These are phyloP conservation scores for Aspergillus taichungensis DNA, from an alignment of 495 filamentous ascomycete genomes.

Conservation along the genomic window DNA sequence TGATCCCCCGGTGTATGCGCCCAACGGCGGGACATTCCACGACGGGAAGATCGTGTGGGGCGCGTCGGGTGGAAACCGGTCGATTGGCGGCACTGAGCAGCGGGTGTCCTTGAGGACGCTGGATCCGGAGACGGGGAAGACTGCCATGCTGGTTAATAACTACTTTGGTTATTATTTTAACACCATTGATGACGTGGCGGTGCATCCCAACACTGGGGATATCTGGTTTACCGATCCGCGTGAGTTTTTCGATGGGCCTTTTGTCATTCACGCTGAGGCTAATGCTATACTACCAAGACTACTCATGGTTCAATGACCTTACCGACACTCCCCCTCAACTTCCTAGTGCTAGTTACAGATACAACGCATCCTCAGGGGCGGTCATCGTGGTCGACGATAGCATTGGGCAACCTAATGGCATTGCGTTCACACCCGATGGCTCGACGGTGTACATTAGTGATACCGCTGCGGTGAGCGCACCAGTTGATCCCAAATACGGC, in stretches of 20 bases:
- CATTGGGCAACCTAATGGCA: constrained; percentile 66
- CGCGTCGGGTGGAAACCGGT: constrained; percentile 16
- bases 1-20: constrained; percentile 27
- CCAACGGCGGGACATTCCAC: constrained; percentile 21
- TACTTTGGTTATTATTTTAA: constrained; percentile 26
- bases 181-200: constrained; percentile 15
- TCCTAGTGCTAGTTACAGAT: constrained; percentile 28
- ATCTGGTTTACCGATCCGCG: constrained; percentile 42
- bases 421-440: constrained; percentile 11
- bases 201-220: constrained; percentile 27
- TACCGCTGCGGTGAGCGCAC: constrained; percentile 2
- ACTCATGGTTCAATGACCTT: constrained; percentile 28
- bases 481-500: constrained; percentile 6
- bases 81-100: constrained; percentile 16
- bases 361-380: constrained; percentile 34
- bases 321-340: constrained; percentile 25
- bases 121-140: constrained; percentile 21
- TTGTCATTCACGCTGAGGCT: neutral
- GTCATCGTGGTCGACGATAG: constrained; percentile 60
- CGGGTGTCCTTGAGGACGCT: constrained; percentile 13
- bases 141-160: constrained; percentile 19
- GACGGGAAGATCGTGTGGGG: constrained; percentile 20
- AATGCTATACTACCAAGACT: constrained; percentile 7
- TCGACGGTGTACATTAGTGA: constrained; percentile 10
- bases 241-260: neutral